These are phyloP conservation scores for Pseudocercospora musae DNA, from an alignment of 2,329 filamentous ascomycete species.

Conservation along the genomic window DNA sequence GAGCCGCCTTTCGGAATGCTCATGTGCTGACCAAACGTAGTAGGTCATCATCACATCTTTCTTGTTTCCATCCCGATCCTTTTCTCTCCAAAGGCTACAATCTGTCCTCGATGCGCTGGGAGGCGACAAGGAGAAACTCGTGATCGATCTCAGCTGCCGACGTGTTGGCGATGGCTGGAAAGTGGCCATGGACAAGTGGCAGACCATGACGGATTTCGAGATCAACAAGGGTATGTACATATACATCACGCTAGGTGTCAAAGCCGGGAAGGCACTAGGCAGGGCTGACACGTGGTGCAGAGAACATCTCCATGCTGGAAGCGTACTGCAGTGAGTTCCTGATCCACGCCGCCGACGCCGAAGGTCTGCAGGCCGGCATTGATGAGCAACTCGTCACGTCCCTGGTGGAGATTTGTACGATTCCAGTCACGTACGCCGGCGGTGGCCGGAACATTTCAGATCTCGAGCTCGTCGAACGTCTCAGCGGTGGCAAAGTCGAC, in stretches of 20 bases:
- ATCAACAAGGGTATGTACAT: constrained; percentile 68
- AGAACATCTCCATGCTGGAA: constrained; percentile 74
- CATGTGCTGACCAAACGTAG: constrained; percentile 28
- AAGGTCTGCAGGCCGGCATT: constrained; percentile 87
- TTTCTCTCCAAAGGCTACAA: constrained; percentile 73
- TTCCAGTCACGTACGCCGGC: constrained; percentile 94
- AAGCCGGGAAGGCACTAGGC: constrained; percentile 11
- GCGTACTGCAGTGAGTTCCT: constrained; percentile 95
- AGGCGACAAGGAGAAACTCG: constrained; percentile 74
- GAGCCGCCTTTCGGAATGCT: not conserved
- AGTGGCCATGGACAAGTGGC: constrained; percentile 99
- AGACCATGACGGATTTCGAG: constrained; percentile 95
- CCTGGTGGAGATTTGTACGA: constrained; percentile 79
- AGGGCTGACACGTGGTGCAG: constrained; percentile 46
- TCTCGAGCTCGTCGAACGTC: constrained; percentile 71
- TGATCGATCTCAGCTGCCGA: constrained; percentile 92
- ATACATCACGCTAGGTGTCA: not conserved
- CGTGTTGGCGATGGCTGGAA: constrained; percentile 75
- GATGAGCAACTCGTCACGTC: constrained; percentile 77
- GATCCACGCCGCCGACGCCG: constrained; percentile 94
- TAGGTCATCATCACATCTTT: constrained; percentile 97
- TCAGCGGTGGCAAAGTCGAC: constrained; percentile 81
- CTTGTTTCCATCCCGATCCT: constrained; percentile 80
- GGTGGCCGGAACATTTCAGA: constrained; percentile 82
- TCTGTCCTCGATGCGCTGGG: constrained; percentile 69